Evolutionary conservation across 805 yeast species (phyloP).

Genomic region (Lachancea sp.): DNA sequence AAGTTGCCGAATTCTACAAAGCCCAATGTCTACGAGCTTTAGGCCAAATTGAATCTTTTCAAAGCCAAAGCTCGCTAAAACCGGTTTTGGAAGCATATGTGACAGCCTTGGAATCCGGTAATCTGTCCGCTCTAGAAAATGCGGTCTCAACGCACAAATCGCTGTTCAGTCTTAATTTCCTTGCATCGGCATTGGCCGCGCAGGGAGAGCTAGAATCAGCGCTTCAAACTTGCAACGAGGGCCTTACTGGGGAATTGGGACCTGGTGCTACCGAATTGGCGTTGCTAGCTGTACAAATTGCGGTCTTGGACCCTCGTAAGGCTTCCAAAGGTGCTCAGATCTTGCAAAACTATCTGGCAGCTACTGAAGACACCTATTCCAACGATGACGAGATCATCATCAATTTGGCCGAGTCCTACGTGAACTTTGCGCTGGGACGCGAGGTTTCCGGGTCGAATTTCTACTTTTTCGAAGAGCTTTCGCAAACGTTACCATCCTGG

Average conservation of each 20-base stretch:
- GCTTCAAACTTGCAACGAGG: slow-evolving; percentile 35
- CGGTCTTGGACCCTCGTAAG: slow-evolving; percentile 28
- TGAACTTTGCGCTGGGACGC: slow-evolving; percentile 38
- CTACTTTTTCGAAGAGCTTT: slow-evolving; percentile 72
- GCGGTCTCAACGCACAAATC: slow-evolving; percentile 14
- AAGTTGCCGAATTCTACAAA: slow-evolving; percentile 30
- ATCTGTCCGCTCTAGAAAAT: slow-evolving; percentile 12
- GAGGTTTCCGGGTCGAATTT: slow-evolving; percentile 37
- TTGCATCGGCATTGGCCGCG: slow-evolving; percentile 27
- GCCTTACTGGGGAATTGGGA: slow-evolving; percentile 39
- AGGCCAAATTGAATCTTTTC: slow-evolving; percentile 20
- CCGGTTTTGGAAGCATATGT: slow-evolving; percentile 28
- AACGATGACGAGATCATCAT: slow-evolving; percentile 64
- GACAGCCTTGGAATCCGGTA: slow-evolving; percentile 16
- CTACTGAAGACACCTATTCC: slow-evolving; percentile 38
- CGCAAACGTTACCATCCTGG: slow-evolving; percentile 48
- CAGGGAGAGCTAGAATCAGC: slow-evolving; percentile 29
- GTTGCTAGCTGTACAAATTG: slow-evolving; percentile 38
- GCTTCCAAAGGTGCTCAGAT: slow-evolving; percentile 41
- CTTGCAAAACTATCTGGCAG: slow-evolving; percentile 39
- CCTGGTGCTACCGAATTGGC: slow-evolving; percentile 36
- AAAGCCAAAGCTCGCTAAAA: slow-evolving; percentile 18
- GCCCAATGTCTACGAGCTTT: slow-evolving; percentile 32
- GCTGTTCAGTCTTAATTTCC: slow-evolving; percentile 20
- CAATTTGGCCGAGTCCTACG: slow-evolving; percentile 76